phyloP scores from a whole-genome alignment of 1,139 yeast genomes.

The Kodamaea derodonti region DNA sequence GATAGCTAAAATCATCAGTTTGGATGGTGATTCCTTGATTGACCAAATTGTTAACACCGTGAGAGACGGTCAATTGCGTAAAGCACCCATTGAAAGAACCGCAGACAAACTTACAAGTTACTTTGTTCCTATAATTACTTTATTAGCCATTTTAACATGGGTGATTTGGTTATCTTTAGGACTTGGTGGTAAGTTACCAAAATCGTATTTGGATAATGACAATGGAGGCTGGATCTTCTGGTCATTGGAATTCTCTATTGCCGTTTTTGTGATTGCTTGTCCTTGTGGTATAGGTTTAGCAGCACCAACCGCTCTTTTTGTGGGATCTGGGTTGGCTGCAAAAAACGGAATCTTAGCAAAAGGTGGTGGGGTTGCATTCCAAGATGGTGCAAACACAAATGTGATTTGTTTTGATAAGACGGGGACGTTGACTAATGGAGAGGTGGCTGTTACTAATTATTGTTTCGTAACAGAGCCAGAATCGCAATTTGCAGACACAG shows the following conservation, averaged over 20 bases:
- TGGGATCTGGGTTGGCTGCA: slow-evolving; percentile 46
- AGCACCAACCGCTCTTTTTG: slow-evolving; percentile 47
- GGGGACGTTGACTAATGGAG: slow-evolving; percentile 72
- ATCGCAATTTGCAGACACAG: slow-evolving; percentile 12
- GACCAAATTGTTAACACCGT: slow-evolving; percentile 71
- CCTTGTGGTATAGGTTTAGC: slow-evolving; percentile 50
- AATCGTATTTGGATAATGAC: slow-evolving; percentile 54
- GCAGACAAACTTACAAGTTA: slow-evolving; percentile 71
- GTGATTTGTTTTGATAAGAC: slow-evolving; percentile 77
- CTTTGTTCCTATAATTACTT: slow-evolving; percentile 67
- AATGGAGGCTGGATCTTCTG: slow-evolving; percentile 76
- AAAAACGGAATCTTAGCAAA: slow-evolving; percentile 68
- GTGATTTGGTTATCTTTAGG: slow-evolving; percentile 64
- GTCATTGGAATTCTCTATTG: slow-evolving; percentile 73
- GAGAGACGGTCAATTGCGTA: slow-evolving; percentile 66
- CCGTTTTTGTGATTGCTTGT: slow-evolving; percentile 64
- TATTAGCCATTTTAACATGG: slow-evolving; percentile 63
- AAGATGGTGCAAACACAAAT: slow-evolving; percentile 63
- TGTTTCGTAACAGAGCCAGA: slow-evolving; percentile 15
- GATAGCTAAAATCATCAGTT: slow-evolving; percentile 54
- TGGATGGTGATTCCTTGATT: slow-evolving; percentile 62
- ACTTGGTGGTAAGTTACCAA: slow-evolving; percentile 51
- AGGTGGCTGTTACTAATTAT: slow-evolving; percentile 53
- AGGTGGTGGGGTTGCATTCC: slow-evolving; percentile 82
- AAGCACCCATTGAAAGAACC: slow-evolving; percentile 70